Percentiles rank a stretch among this genome's conserved stretches.
Evolutionary conservation across 2,329 filamentous ascomycete species (phyloP).

Genomic region (Oidium heveae): DNA sequence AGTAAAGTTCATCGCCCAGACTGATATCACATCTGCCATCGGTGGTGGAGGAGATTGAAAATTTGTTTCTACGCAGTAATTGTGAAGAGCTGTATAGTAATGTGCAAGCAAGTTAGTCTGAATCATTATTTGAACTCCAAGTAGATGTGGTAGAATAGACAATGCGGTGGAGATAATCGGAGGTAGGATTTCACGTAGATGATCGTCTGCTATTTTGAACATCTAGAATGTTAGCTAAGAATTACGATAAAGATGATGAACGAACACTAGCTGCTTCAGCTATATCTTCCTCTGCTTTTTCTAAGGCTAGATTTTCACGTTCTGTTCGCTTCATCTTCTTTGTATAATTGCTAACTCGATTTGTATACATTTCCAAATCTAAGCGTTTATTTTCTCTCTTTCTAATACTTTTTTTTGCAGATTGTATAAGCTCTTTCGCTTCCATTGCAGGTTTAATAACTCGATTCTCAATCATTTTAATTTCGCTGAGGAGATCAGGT

Average conservation of each 20-base stretch:
- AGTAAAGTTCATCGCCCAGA: slow-evolving; percentile 38
- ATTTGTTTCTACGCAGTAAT: slow-evolving; percentile 41
- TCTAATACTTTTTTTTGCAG: slow-evolving; percentile 62
- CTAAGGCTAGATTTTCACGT: slow-evolving; percentile 45
- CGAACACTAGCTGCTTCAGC: slow-evolving; percentile 35
- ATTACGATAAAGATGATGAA: neutral
- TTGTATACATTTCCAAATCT: slow-evolving; percentile 57
- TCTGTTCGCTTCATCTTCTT: slow-evolving; percentile 46
- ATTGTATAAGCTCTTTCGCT: slow-evolving; percentile 41
- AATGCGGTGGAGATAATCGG: slow-evolving; percentile 45
- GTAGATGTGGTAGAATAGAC: slow-evolving; percentile 45
- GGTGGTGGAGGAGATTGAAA: slow-evolving; percentile 49
- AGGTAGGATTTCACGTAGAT: slow-evolving; percentile 46
- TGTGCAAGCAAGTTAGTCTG: slow-evolving; percentile 56
- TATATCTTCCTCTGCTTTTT: slow-evolving; percentile 48
- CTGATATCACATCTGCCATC: slow-evolving; percentile 42
- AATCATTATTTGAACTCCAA: slow-evolving; percentile 45
- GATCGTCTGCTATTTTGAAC: slow-evolving; percentile 50
- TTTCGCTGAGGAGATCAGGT: slow-evolving; percentile 43
- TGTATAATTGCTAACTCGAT: slow-evolving; percentile 40
- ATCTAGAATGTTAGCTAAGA: slow-evolving; percentile 20
- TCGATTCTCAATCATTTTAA: slow-evolving; percentile 41
- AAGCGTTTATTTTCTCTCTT: slow-evolving; percentile 60
- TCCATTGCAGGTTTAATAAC: slow-evolving; percentile 45
- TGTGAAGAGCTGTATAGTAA: slow-evolving; percentile 53